Evolutionary conservation across 1,139 yeast species (phyloP).

Genomic region (Taiozyma sp.): DNA sequence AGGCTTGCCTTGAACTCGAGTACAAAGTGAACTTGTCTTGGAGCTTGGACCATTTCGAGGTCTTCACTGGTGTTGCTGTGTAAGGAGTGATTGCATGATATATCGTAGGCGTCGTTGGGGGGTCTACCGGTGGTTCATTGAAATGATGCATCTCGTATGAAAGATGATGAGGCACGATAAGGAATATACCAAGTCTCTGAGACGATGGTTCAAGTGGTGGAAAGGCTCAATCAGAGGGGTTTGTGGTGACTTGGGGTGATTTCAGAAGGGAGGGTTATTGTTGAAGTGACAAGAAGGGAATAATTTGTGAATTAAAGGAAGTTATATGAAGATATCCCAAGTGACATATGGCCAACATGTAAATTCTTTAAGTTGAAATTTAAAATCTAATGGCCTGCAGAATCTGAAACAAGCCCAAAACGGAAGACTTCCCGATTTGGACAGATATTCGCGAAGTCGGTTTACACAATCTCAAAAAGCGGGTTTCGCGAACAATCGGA

Average conservation of each 20-base stretch:
- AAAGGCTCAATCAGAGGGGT: neutral
- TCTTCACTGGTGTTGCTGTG: neutral
- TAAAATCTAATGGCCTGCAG: slow-evolving; percentile 2
- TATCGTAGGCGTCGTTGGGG: neutral
- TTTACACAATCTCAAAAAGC: no score
- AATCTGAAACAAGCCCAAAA: slow-evolving; percentile 1
- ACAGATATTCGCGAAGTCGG: neutral
- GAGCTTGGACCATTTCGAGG: slow-evolving; percentile 20
- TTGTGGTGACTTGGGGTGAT: neutral
- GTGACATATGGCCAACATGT: neutral
- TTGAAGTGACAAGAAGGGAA: neutral
- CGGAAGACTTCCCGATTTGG: slow-evolving; percentile 1
- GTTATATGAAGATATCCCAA: neutral
- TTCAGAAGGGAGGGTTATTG: neutral
- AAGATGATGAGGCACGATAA: neutral
- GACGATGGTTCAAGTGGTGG: neutral
- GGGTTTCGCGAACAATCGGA: no score
- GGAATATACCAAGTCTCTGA: neutral
- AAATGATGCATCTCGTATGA: neutral
- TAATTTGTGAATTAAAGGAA: neutral
- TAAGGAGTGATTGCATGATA: neutral
- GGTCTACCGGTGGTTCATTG: neutral
- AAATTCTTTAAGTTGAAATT: neutral
- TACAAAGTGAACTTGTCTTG: slow-evolving; percentile 17
- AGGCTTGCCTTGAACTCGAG: slow-evolving; percentile 1